Percentiles rank a stretch among this genome's conserved stretches.
phyloP scores from a whole-genome alignment of 2,329 filamentous ascomycete species.

The Periglandula ipomoeae region DNA sequence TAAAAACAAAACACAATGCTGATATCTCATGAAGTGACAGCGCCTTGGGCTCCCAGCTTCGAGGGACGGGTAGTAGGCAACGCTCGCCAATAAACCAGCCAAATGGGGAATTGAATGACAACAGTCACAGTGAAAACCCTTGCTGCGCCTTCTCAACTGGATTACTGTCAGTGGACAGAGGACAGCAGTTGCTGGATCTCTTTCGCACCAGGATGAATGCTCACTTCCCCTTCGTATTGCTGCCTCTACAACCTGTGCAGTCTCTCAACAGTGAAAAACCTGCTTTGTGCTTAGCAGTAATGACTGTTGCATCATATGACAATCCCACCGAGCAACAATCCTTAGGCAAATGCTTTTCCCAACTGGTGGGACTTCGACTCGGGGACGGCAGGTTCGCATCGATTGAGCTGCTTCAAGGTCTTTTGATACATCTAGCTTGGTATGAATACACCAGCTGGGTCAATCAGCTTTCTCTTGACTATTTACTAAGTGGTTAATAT shows the following conservation, averaged over 20 bases:
- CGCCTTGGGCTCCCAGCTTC: too few relatives aligned
- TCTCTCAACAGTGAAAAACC: constrained; percentile 12
- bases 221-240: constrained; percentile 21
- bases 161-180: constrained; percentile 14
- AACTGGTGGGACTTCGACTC: constrained; percentile 16
- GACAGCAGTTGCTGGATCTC: constrained; percentile 16
- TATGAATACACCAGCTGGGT: too few relatives aligned
- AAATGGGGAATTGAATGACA: too few relatives aligned
- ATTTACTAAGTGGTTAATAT: too few relatives aligned
- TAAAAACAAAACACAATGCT: background rate
- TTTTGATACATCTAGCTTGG: constrained; percentile 23
- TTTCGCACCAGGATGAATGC: constrained; percentile 17
- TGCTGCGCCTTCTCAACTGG: constrained; percentile 16
- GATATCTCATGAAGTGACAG: background rate
- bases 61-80: too few relatives aligned
- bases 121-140: too few relatives aligned
- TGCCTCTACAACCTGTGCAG: constrained; percentile 8
- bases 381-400: constrained; percentile 16
- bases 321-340: constrained; percentile 16
- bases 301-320: constrained; percentile 16
- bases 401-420: constrained; percentile 21
- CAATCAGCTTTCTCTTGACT: too few relatives aligned
- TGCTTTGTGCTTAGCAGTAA: constrained; percentile 19
- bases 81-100: too few relatives aligned
- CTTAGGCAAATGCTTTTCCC: constrained; percentile 19